These are phyloP conservation scores for Mucor plumbeus DNA, from an alignment of 371 early-diverging fungal genomes.

Conservation along the genomic window DNA sequence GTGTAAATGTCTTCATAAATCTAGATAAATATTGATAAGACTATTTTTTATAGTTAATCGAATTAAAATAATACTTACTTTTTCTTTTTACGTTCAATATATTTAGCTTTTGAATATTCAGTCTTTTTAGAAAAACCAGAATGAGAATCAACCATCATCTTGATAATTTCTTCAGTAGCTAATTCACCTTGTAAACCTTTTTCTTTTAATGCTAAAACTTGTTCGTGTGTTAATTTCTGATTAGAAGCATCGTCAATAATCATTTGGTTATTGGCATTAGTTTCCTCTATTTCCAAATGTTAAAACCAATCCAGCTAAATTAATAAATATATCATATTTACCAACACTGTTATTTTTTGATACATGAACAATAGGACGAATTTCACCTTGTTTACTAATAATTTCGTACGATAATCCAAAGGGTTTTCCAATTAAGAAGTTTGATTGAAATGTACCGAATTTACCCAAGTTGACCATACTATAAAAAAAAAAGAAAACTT, in stretches of 20 bases:
- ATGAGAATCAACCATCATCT: constrained; percentile 82
- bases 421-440: constrained; percentile 81
- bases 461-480: constrained; percentile 83
- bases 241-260: constrained; percentile 74
- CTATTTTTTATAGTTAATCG: neutral
- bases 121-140: constrained; percentile 90
- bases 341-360: constrained; percentile 48
- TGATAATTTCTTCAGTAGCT: constrained; percentile 71
- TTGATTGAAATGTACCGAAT: constrained; percentile 85
- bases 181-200: constrained; percentile 76
- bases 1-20: constrained; percentile 86
- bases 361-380: constrained; percentile 47
- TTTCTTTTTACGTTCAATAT: constrained; percentile 89
- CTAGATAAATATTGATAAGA: constrained; percentile 32
- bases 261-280: constrained; percentile 84
- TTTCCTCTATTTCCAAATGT: constrained; percentile 60
- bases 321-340: constrained; percentile 21
- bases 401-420: constrained; percentile 90
- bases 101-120: constrained; percentile 95
- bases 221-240: constrained; percentile 83
- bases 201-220: constrained; percentile 84
- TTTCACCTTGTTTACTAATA: constrained; percentile 55
- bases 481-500: neutral
- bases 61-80: constrained; percentile 60
- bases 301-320: neutral